Base-by-base conservation (phyloP, 208 protist species). In the Trypanosoma scelopori region DNA sequence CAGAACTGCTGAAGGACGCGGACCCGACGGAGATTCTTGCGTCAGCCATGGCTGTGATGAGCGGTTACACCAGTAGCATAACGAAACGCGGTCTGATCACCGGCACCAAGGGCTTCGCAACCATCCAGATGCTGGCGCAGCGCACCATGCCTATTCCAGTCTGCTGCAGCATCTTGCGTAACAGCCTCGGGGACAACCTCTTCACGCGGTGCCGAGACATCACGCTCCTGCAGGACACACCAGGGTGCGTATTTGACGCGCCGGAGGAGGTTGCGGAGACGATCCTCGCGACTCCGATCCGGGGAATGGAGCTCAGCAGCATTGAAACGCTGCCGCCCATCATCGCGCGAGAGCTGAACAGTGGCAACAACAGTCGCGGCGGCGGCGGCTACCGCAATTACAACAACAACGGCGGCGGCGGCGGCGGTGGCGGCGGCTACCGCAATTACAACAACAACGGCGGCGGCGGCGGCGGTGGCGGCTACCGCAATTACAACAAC, bases 21-120 rank as follows among this genome's bases (percentile, higher is more conserved):
- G 90, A 95, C 73, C 83, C 85, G 41, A 82, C 79, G 35, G 88
- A 93, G 51, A 94, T 94, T 46, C 73, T 96, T 15, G 88, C 87
- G 25, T 92, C 91, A 4, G 91, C 91, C 7, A 78, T 96, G 5
- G 91, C 91, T n/a, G 86, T 96, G 23, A 93, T 93, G 85, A 96
- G 87, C 62, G 89, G 91, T 16, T 93, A 96, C 79, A 96, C 91
- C n/a, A 81, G 71, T n/a, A 87, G 88, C 67, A 93, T 94, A 68
- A 86, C 65, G 23, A 77, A 75, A 45, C 87, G 88, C 50, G 88
- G 87, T 32, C 81, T 96, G 20, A 82, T 96, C 55, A 93, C 88
- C 6, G 87, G 87, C 22, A 79, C 82, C 20, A 72, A 81, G 55
- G 87, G 88, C 46, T 93, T 79, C 69, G 76, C 78, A 20, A 92